Percentiles rank a stretch among this genome's conserved stretches.
These are phyloP conservation scores for Pugionium cornutum DNA, from an alignment of 345 rosid genomes.

Conservation along the genomic window DNA sequence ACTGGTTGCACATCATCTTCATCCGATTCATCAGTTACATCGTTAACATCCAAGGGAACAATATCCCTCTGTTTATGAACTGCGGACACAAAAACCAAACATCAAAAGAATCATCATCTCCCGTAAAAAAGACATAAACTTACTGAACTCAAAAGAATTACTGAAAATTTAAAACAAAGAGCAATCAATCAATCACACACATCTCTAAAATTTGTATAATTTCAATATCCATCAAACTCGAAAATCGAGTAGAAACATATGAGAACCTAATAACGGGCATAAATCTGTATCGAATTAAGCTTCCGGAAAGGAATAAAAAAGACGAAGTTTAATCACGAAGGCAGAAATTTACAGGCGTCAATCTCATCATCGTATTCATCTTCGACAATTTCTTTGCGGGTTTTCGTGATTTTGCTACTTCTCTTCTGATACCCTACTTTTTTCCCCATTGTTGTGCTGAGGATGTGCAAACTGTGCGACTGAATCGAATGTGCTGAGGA, in stretches of 20 bases:
- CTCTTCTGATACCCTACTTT: slow-evolving; percentile 51
- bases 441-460: slow-evolving; percentile 56
- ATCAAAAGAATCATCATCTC: background rate
- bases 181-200: slow-evolving; percentile 3
- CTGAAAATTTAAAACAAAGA: background rate
- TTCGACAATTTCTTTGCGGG: slow-evolving; percentile 42
- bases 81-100: slow-evolving; percentile 33
- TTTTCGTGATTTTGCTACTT: slow-evolving; percentile 46
- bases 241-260: background rate
- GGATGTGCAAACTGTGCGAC: background rate
- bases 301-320: background rate
- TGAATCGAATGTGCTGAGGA: background rate
- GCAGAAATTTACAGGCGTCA: slow-evolving; percentile 56
- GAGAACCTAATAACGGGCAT: background rate
- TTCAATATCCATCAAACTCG: background rate
- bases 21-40: slow-evolving; percentile 60
- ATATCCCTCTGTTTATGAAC: slow-evolving; percentile 89
- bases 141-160: background rate
- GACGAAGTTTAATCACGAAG: background rate
- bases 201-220: background rate
- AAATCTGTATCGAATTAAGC: background rate
- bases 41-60: slow-evolving; percentile 65
- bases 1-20: slow-evolving; percentile 76
- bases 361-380: slow-evolving; percentile 63
- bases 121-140: background rate